phyloP scores from a whole-genome alignment of 139 green algal genomes.

The Closterium sp. region DNA sequence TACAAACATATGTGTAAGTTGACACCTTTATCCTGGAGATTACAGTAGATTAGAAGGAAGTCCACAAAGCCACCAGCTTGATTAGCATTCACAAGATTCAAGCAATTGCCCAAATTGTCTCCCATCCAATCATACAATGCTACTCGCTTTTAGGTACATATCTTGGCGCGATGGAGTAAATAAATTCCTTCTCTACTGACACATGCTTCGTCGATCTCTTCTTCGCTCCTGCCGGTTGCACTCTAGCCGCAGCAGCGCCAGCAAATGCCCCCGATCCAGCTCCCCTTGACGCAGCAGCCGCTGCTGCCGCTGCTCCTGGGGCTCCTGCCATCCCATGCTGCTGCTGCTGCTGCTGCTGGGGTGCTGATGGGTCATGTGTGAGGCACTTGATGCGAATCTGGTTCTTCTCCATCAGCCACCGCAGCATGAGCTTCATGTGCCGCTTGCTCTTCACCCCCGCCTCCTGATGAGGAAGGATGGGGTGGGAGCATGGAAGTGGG shows the following conservation, averaged over 20 bases:
- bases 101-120: too few species aligned
- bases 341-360: too few species aligned
- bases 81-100: too few species aligned
- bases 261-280: background rate
- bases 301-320: too few species aligned
- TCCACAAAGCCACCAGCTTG: too few species aligned
- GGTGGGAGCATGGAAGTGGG: too few species aligned
- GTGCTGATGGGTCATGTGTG: background rate
- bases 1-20: too few species aligned
- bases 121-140: too few species aligned
- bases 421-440: constrained; percentile 28
- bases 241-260: background rate
- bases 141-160: background rate
- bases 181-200: background rate
- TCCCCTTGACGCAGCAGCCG: background rate
- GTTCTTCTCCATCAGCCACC: constrained; percentile 23
- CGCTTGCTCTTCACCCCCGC: constrained; percentile 17
- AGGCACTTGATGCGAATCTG: constrained; percentile 8
- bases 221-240: background rate
- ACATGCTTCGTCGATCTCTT: background rate
- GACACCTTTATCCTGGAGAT: too few species aligned
- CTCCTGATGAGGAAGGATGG: background rate
- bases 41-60: too few species aligned
- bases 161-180: background rate
- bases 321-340: background rate